Evolutionary conservation across 257 asterid genomes (phyloP), one percentile per base, ranked within the genome.

Genomic region (Scutellaria barbata): DNA sequence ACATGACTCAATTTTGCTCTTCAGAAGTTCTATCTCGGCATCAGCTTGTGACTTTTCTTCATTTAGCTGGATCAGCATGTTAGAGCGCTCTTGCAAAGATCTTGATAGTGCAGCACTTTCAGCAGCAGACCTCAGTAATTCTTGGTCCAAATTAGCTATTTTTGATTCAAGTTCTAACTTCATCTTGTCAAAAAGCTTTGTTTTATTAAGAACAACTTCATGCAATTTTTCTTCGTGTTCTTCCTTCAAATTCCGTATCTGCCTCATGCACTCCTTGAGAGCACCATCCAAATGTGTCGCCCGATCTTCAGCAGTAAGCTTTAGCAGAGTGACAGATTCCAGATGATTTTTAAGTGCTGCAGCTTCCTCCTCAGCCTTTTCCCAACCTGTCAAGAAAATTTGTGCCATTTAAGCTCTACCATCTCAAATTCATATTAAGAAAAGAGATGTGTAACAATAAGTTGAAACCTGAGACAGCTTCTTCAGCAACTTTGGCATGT

Each of bases 401-500:
- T 50, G 46, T 14, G 50, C 56, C 63, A 61, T 20, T 72, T 22
- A 55, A 77, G 73, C 55, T 74, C 58, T 50, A 59, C 50, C 68
- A 51, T 75, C 33, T 50, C 18, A 16, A 33, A 30, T 20, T 22
- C 71, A 66, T 53, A 52, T 12, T 2, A 22, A 22, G 25, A 22
- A 22, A 22, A 22, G 25, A 22, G 25, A 22, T 22, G 25, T 22
- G 25, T 22, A 22, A 22, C 25, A 22, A 56, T 54, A 45, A 54
- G 12, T 68, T 4, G 55, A 72, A 74, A 92, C 99, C 99, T 89
- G 99, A 89, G 67, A 95, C 95, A 58, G 99, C 99, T 74, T 95
- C 98, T 85, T 95, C 98, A 74, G 99, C 99, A 75, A 95, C 98
- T 85, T 95, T 95, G 50, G 92, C 88, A 55, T 95, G 99, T 56